Conservation (phyloP, 1,284 basidiomycete genomes). For the Cutaneotrichosporon cavernicola region DNA sequence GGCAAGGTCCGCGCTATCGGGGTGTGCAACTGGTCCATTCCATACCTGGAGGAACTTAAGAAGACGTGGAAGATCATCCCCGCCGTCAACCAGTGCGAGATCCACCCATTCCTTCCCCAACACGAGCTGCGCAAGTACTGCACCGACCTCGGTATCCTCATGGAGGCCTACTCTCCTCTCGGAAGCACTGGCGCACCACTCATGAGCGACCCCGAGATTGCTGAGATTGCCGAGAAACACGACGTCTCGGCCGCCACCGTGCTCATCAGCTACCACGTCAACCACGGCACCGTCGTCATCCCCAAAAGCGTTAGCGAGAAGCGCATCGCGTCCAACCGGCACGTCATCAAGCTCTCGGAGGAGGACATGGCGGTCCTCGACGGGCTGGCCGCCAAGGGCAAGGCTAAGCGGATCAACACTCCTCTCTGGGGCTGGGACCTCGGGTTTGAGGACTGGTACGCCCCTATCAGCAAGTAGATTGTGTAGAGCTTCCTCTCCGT, state of each 20-base stretch:
- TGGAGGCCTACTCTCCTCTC: slow-evolving; percentile 57
- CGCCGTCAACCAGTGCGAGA: slow-evolving; percentile 51
- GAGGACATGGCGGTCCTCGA: slow-evolving; percentile 51
- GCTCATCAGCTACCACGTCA: slow-evolving; percentile 57
- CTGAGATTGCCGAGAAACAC: slow-evolving; percentile 48
- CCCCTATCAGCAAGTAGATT: slow-evolving; percentile 5
- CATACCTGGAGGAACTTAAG: slow-evolving; percentile 56
- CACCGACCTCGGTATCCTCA: slow-evolving; percentile 53
- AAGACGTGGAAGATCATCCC: slow-evolving; percentile 44
- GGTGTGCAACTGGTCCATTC: slow-evolving; percentile 54
- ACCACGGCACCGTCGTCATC: slow-evolving; percentile 55
- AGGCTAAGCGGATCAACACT: slow-evolving; percentile 40
- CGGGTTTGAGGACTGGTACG: slow-evolving; percentile 40
- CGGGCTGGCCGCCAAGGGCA: slow-evolving; percentile 59
- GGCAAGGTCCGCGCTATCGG: slow-evolving; percentile 54
- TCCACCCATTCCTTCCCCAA: slow-evolving; percentile 54
- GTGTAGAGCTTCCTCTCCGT: not conserved
- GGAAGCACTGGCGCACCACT: slow-evolving; percentile 51
- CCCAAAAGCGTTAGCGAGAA: slow-evolving; percentile 56
- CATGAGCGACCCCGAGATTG: slow-evolving; percentile 53
- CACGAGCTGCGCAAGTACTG: slow-evolving; percentile 55
- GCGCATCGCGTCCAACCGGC: slow-evolving; percentile 55
- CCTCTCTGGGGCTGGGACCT: slow-evolving; percentile 42
- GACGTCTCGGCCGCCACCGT: slow-evolving; percentile 54
- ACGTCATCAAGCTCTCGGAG: slow-evolving; percentile 53